Conservation (phyloP, 148 eudicot genomes). For the Camellia sinensis region DNA sequence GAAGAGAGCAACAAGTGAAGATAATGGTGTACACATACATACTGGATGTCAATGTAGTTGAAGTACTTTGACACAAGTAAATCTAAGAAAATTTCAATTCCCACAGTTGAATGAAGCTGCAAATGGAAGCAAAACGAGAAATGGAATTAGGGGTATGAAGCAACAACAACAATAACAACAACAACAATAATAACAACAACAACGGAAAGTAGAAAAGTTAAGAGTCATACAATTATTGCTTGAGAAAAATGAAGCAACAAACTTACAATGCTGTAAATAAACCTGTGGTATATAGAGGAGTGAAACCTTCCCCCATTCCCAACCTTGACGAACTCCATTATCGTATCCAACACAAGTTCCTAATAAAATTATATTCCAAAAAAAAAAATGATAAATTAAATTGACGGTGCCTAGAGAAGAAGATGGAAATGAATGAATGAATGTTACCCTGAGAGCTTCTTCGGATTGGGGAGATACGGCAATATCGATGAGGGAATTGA, state of each 20-base stretch:
- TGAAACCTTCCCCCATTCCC: constrained; percentile 77
- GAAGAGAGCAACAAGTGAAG: constrained; percentile 8
- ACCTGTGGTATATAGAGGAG: constrained; percentile 65
- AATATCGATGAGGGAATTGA: constrained; percentile 41
- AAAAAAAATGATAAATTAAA: background rate
- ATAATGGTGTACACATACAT: constrained; percentile 45
- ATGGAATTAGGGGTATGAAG: background rate
- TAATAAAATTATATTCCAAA: constrained; percentile 18
- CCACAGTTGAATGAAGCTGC: constrained; percentile 57
- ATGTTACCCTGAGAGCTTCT: constrained; percentile 47
- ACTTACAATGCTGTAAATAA: constrained; percentile 66
- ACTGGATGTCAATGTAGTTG: constrained; percentile 87
- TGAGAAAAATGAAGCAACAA: background rate
- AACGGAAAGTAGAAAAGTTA: background rate
- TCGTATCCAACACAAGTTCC: constrained; percentile 77
- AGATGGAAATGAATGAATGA: background rate
- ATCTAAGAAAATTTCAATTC: constrained; percentile 54
- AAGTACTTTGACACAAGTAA: constrained; percentile 65
- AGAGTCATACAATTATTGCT: background rate
- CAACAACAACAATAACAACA: too few species aligned
- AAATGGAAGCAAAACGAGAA: constrained; percentile 8
- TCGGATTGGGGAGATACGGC: constrained; percentile 41
- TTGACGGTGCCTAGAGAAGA: background rate
- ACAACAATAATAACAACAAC: background rate
- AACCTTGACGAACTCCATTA: constrained; percentile 87